A percentile compares a stretch with the other conserved stretches of the same genome.
phyloP scores from a whole-genome alignment of 768 basidiomycete species.

The Pisolithus tinctorius region DNA sequence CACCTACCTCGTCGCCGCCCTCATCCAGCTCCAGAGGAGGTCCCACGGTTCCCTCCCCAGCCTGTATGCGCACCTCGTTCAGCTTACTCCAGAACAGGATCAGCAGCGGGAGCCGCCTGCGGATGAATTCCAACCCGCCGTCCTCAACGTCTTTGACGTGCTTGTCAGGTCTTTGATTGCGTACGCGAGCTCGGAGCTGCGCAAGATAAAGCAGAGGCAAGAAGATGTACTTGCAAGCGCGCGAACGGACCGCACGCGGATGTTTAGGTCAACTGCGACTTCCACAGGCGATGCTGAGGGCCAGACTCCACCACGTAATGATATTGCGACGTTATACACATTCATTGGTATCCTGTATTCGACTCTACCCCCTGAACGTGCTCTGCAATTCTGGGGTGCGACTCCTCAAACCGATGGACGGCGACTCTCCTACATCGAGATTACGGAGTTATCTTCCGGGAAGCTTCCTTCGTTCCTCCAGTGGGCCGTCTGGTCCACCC shows the following conservation, averaged over 20 bases:
- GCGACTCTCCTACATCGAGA: constrained; percentile 48
- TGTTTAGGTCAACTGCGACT: constrained; percentile 37
- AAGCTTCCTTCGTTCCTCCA: constrained; percentile 74
- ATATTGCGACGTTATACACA: constrained; percentile 77
- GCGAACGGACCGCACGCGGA: constrained; percentile 55
- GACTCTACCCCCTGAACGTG: constrained; percentile 65
- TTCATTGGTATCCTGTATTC: constrained; percentile 80
- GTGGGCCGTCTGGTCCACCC: constrained; percentile 86
- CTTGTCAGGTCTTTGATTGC: constrained; percentile 67
- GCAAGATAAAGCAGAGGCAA: constrained; percentile 84
- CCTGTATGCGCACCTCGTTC: constrained; percentile 35
- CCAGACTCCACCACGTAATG: constrained; percentile 60
- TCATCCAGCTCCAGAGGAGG: constrained; percentile 49
- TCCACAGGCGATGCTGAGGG: constrained; percentile 35
- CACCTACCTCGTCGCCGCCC: constrained; percentile 55
- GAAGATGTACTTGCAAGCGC: constrained; percentile 75
- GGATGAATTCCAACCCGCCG: constrained; percentile 41
- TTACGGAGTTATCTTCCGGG: constrained; percentile 52
- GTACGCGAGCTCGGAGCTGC: constrained; percentile 72
- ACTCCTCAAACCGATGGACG: constrained; percentile 38
- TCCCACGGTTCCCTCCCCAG: constrained; percentile 24
- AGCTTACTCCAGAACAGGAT: constrained; percentile 28
- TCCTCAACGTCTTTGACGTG: constrained; percentile 62
- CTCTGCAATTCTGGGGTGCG: constrained; percentile 83
- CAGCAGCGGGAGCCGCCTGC: constrained; percentile 32